These are phyloP conservation scores for Cladophialophora chaetospira DNA, from an alignment of 2,329 filamentous ascomycete genomes.

Conservation along the genomic window DNA sequence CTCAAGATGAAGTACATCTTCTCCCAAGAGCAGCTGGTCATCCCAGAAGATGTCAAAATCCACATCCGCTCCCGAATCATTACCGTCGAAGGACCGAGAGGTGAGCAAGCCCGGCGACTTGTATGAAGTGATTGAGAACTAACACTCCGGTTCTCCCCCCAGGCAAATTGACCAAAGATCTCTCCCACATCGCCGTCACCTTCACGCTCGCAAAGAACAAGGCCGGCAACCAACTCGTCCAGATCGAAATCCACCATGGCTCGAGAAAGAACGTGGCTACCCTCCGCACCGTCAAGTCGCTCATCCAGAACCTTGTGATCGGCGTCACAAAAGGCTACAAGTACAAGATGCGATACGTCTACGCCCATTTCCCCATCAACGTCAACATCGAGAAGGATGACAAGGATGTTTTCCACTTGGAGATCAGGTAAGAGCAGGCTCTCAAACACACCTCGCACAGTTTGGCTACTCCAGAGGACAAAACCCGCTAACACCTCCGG, in stretches of 20 bases:
- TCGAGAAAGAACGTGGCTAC: constrained; percentile 96
- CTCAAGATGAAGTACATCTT: constrained; percentile 99
- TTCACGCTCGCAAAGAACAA: constrained; percentile 81
- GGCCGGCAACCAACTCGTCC: constrained; percentile 60
- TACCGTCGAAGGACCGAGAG: constrained; percentile 95
- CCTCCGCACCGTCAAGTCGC: constrained; percentile 93
- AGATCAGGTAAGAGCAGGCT: constrained; percentile 77
- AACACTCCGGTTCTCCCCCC: constrained; percentile 32
- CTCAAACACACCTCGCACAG: not conserved
- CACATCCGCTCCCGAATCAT: constrained; percentile 94
- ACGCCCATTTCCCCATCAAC: constrained; percentile 99
- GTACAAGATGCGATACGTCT: constrained; percentile 99
- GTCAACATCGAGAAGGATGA: constrained; percentile 97
- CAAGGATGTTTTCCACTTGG: constrained; percentile 85
- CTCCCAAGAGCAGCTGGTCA: constrained; percentile 90
- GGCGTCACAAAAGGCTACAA: constrained; percentile 99
- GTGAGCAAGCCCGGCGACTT: constrained; percentile 50
- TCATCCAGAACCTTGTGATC: constrained; percentile 98
- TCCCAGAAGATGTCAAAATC: constrained; percentile 98
- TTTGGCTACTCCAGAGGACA: not conserved
- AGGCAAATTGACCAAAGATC: constrained; percentile 96
- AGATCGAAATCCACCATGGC: constrained; percentile 98
- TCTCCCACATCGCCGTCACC: constrained; percentile 93
- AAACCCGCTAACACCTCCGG: constrained; percentile 13
- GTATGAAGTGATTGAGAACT: not conserved